These are phyloP conservation scores for Cladosporium sp. DNA, from an alignment of 2,329 filamentous ascomycete genomes.

Conservation along the genomic window DNA sequence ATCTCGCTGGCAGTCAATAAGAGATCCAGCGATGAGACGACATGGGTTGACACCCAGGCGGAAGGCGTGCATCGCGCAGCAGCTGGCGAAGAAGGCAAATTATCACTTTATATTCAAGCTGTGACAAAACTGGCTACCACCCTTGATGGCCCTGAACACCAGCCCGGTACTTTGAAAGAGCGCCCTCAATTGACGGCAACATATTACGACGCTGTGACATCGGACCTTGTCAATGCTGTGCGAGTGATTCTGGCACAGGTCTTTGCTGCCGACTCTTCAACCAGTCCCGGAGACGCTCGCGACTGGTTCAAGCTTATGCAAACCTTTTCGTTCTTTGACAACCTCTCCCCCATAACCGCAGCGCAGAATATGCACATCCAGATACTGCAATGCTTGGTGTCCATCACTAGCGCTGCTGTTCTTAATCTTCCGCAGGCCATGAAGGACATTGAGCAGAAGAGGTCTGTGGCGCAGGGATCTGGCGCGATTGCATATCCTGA, in stretches of 20 bases:
- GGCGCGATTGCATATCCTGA: conserved; percentile 27
- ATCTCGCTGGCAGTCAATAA: conserved; percentile 7
- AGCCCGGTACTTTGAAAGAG: conserved; percentile 24
- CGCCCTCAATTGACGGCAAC: conserved; percentile 43
- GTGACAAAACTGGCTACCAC: background rate
- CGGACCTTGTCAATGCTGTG: conserved; percentile 67
- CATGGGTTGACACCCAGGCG: conserved; percentile 6
- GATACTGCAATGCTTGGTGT: conserved; percentile 69
- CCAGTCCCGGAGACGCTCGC: conserved; percentile 54
- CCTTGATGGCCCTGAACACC: conserved; percentile 15
- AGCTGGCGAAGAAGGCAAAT: background rate
- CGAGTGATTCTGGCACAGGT: conserved; percentile 59
- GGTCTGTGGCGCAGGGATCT: conserved; percentile 7
- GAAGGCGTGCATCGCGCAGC: background rate
- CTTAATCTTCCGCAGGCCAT: conserved; percentile 68
- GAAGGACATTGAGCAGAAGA: conserved; percentile 47
- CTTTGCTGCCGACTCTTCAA: conserved; percentile 27
- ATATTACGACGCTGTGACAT: conserved; percentile 65
- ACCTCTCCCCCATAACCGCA: conserved; percentile 50
- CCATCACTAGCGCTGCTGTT: conserved; percentile 70
- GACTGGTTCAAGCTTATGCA: conserved; percentile 77
- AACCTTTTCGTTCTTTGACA: conserved; percentile 68
- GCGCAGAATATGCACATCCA: conserved; percentile 53
- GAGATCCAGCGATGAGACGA: background rate
- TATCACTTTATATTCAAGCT: conserved; percentile 9